Conservation (phyloP, 1,284 basidiomycete species). For the Apiotrichum domesticum region DNA sequence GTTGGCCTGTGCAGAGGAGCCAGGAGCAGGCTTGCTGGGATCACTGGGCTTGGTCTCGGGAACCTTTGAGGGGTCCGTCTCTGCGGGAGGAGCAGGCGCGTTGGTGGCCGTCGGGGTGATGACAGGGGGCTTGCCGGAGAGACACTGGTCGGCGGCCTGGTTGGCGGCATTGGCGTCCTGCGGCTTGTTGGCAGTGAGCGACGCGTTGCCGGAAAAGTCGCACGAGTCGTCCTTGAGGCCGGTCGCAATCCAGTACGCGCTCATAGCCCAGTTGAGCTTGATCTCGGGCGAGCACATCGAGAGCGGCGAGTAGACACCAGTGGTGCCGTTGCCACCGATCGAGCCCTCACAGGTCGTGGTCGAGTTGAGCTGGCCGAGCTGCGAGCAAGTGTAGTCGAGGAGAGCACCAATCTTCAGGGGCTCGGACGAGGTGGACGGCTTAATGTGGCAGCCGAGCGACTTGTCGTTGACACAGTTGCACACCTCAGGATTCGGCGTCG, state of each 20-base stretch:
- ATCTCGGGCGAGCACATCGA: slow-evolving; percentile 63
- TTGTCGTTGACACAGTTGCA: slow-evolving; percentile 67
- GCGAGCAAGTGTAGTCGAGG: slow-evolving; percentile 59
- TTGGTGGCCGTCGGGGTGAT: slow-evolving; percentile 8
- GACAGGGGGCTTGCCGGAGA: slow-evolving; percentile 6
- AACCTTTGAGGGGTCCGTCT: background rate
- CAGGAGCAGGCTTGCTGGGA: background rate
- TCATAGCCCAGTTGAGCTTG: slow-evolving; percentile 79
- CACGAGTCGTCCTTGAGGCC: slow-evolving; percentile 53
- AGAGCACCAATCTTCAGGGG: slow-evolving; percentile 64
- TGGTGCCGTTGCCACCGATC: slow-evolving; percentile 65
- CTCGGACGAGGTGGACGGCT: slow-evolving; percentile 57
- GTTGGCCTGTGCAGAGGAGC: background rate
- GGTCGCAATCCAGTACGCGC: slow-evolving; percentile 61
- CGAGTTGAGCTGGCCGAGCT: slow-evolving; percentile 59
- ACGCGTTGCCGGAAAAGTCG: slow-evolving; percentile 73
- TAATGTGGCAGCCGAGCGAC: slow-evolving; percentile 65
- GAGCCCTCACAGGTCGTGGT: slow-evolving; percentile 54
- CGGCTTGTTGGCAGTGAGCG: slow-evolving; percentile 51
- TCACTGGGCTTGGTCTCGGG: background rate
- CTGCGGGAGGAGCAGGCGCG: background rate
- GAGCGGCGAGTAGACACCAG: slow-evolving; percentile 68
- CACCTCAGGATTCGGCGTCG: slow-evolving; percentile 72
- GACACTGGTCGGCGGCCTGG: slow-evolving; percentile 5
- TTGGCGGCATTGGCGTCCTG: slow-evolving; percentile 2